Evolutionary conservation across 805 yeast genomes (phyloP), one percentile per base, ranked within the genome.

Genomic region (Maudiozyma bulderi): DNA sequence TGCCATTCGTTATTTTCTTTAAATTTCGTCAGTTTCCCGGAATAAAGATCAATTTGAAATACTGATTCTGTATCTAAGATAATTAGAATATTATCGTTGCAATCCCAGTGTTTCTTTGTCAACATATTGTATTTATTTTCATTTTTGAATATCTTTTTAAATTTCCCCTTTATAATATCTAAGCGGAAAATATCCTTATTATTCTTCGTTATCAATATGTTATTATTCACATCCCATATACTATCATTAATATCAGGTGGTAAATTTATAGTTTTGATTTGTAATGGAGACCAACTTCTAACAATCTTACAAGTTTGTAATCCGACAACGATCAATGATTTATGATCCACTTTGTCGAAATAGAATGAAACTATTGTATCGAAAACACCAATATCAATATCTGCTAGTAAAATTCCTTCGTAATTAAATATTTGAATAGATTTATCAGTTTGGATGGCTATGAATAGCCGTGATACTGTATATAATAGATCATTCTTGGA

Each of bases 381-480:
- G 43, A 61, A 51, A 5, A 43, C 47, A 3, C 46, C 46, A 3
- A 46, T 43, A 13, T 50, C 47, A 28, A 55, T 26, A 5, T 48
- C 51, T 15, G 51, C 46, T n/a, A 50, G 46, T 13, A 49, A 44
- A 14, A 48, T 40, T 8, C 64, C 77, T 10, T 65, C 57, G 53
- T 69, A 73, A 48, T 77, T 73, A 13, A 59, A 59, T 6, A 77
- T 45, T 30, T 72, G 65, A 9, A 71, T 53, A 3, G 49, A 43
- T 14, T 53, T 54, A 3, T 47, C 54, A 3, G 58, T 55, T 10
- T 72, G 70, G 47, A 73, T 72, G 0, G 76, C 75, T 3, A 77
- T 67, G 2, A 65, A 59, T 0, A 68, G 67, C 14, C 70, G 68
- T 14, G 73, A 66, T 56, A 80, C 60, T 1, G 69, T 73, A 57